Evolutionary conservation across 2,329 filamentous ascomycete species (phyloP), one percentile per base, ranked within the genome.

Genomic region (Sclerotinia trifoliorum): DNA sequence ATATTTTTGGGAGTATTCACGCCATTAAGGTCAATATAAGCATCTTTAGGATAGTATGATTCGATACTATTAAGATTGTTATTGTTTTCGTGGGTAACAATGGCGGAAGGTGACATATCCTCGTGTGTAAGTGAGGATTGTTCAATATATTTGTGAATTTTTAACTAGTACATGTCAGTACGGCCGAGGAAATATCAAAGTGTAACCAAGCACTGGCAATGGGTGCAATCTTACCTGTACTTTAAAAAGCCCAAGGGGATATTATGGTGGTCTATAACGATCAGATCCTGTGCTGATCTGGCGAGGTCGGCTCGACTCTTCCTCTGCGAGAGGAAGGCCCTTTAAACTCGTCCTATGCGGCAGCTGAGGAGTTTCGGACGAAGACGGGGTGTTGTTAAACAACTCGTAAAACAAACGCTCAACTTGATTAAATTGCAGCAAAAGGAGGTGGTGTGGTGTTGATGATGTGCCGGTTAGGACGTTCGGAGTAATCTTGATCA

Each of bases 311-410:
- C 91, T 93, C 91, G 93, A 97, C 93, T 95, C 95, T 96, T 94
- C 95, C 95, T 94, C 94, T 82, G 84, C 85, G 84, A 95, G 94
- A 97, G 94, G 94, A 98, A 98, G 94, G 96, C 94, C 91, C 91
- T 89, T 87, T 88, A 88, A 90, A 90, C 88, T 88, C 89, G 91
- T 96, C 92, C 93, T 98, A 99, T 99, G 94, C 95, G 95, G 95
- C 95, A 98, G 94, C 92, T 96, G 91, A 87, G 84, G 82, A 81
- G 83, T 82, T 82, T 86, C 81, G 80, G 86, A 85, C 80, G 84
- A 85, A 80, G 80, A 78, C 75, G 83, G 83, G 80, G 77, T 80
- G 79, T 83, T 79, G 79, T 83, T 79, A 77, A 79, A 79, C 76
- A 80, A 79, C 75, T 79, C 79, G 80, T 85, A 81, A 79, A 85